These are phyloP conservation scores for Podosphaera fusca DNA, from an alignment of 2,329 filamentous ascomycete species.

Conservation along the genomic window DNA sequence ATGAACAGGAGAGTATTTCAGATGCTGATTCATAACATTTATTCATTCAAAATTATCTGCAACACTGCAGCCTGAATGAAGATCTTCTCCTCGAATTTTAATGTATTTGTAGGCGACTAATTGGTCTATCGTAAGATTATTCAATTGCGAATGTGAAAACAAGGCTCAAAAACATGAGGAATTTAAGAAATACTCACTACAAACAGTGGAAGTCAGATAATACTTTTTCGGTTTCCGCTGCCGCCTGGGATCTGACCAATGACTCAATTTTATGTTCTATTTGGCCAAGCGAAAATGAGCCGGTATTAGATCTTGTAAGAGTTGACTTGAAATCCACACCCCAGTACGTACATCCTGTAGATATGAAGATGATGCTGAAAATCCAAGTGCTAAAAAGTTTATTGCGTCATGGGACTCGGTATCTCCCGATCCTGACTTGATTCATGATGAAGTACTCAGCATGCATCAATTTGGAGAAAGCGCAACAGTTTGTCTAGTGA, in stretches of 20 bases:
- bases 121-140: neutral
- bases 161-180: constrained; percentile 41
- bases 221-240: constrained; percentile 40
- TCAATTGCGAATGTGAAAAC: neutral
- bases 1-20: no score
- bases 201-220: constrained; percentile 34
- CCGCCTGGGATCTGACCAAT: constrained; percentile 64
- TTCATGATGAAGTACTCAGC: constrained; percentile 51
- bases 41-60: no score
- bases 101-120: neutral
- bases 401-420: constrained; percentile 78
- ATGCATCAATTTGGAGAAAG: constrained; percentile 73
- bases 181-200: constrained; percentile 58
- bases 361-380: constrained; percentile 17
- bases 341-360: constrained; percentile 14
- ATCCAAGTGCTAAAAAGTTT: constrained; percentile 17
- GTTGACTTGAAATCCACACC: constrained; percentile 22
- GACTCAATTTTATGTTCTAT: constrained; percentile 64
- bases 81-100: neutral
- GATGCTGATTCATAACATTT: no score
- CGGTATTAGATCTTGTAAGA: constrained; percentile 48
- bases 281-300: constrained; percentile 49
- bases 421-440: constrained; percentile 52
- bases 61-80: neutral
- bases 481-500: constrained; percentile 53